phyloP scores from a whole-genome alignment of 495 filamentous ascomycete genomes.

The Aspergillus saccharolyticus region DNA sequence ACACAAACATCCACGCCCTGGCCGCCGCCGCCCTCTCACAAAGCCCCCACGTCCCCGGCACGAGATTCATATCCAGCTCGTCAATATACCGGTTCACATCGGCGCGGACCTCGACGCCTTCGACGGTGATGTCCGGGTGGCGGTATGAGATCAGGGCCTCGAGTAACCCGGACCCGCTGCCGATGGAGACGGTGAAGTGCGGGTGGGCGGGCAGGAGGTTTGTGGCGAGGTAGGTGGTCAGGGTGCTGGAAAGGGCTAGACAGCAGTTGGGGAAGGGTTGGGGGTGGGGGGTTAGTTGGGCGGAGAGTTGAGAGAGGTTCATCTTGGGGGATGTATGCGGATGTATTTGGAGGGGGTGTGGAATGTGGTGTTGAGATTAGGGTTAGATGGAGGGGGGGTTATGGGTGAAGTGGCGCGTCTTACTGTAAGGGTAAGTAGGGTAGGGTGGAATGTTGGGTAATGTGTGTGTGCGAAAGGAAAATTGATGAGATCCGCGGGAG shows the following conservation, averaged over 20 bases:
- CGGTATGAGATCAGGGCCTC: conserved; percentile 41
- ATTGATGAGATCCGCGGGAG: too few species aligned
- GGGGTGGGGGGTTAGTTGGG: conserved; percentile 20
- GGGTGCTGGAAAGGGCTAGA: conserved; percentile 39
- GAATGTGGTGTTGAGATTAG: too few species aligned
- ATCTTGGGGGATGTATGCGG: conserved; percentile 13
- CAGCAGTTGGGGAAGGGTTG: conserved; percentile 42
- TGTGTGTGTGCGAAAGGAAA: too few species aligned
- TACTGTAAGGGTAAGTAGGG: too few species aligned
- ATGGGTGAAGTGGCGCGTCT: too few species aligned
- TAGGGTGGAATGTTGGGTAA: too few species aligned
- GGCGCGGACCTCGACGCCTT: conserved; percentile 44
- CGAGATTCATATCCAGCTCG: conserved; percentile 34
- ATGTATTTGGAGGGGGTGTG: not conserved
- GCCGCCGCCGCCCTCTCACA: conserved; percentile 31
- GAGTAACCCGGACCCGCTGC: conserved; percentile 50
- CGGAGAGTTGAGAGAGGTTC: conserved; percentile 23
- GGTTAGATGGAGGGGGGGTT: too few species aligned
- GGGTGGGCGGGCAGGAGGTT: conserved; percentile 42
- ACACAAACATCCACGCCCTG: conserved; percentile 50
- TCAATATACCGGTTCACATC: conserved; percentile 44
- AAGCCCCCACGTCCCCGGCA: conserved; percentile 41
- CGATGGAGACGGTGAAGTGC: conserved; percentile 45
- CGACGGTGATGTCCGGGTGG: conserved; percentile 24
- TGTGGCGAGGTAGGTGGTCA: conserved; percentile 30